A percentile compares a stretch with the other conserved stretches of the same genome.
phyloP scores from a whole-genome alignment of 352 stramenopile genomes.

The Phytophthora ohioensis region DNA sequence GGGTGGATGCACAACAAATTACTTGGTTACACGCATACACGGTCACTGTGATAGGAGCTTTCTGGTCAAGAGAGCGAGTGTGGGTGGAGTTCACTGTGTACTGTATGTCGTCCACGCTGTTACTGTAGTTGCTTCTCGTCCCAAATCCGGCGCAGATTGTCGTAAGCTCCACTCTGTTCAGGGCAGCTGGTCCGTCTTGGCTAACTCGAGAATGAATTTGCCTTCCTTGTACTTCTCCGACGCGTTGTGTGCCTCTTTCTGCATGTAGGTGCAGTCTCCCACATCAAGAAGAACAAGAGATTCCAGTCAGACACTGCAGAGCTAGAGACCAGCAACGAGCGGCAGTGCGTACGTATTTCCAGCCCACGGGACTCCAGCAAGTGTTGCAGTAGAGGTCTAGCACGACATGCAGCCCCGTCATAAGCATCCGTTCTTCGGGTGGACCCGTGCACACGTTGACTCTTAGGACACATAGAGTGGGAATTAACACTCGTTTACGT shows the following conservation, averaged over 20 bases:
- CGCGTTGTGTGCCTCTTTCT: conserved; percentile 92
- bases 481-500: background rate
- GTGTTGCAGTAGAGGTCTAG: conserved; percentile 95
- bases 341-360: conserved; percentile 89
- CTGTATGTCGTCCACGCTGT: conserved; percentile 47
- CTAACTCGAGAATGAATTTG: conserved; percentile 97
- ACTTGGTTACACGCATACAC: conserved; percentile 28
- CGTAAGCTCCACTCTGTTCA: conserved; percentile 36
- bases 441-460: conserved; percentile 91
- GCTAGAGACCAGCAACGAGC: background rate
- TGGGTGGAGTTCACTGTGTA: conserved; percentile 31
- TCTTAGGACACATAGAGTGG: conserved; percentile 31
- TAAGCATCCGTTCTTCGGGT: conserved; percentile 92
- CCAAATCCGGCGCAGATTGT: conserved; percentile 6
- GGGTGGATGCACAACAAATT: conserved; percentile 21
- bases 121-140: conserved; percentile 30
- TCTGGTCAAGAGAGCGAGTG: conserved; percentile 11
- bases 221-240: conserved; percentile 97
- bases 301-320: conserved; percentile 9
- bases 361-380: conserved; percentile 92
- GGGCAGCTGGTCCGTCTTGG: conserved; percentile 76
- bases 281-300: conserved; percentile 7
- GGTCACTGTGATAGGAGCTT: conserved; percentile 15
- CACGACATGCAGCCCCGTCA: conserved; percentile 95
- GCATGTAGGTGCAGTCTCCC: conserved; percentile 13